Base-by-base conservation (phyloP, 176 grass and related monocot genomes). In the Ensete glaucum region DNA sequence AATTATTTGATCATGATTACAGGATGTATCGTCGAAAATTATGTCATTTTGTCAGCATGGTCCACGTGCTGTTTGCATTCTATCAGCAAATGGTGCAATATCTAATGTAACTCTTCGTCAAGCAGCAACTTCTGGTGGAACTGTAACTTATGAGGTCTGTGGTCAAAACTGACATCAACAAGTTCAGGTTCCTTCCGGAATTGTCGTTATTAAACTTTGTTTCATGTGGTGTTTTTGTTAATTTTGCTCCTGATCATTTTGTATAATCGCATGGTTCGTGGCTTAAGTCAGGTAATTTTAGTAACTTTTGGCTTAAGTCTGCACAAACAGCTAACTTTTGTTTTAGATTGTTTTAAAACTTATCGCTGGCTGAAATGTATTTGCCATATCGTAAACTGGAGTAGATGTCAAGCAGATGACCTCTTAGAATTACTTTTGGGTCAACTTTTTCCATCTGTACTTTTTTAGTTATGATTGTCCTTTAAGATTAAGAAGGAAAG, bases 41-140 rank as follows among this genome's bases (percentile, higher is more conserved):
- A 91, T 99, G 88, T 89, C 96, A 58, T 99, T 99, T 89, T 89
- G 88, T 83, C 96, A 91, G 55, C 72, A 99, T 69, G 96, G 96
- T 62, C 82, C 85, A 0, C 86, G 90, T 14, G 84, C 88, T 67
- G 73, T 99, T 76, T 99, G 96, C 62, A 86, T 99, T 85, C 88
- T 99, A 67, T 95, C 96, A 64, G 96, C 96, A 81, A 99, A 99
- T 81, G 96, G 96, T 67, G 81, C 91, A 74, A 95, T 99, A 81
- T 95, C 96, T 79, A 94, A 99, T 75, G 96, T 95, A 48, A 99
- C 96, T 13, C 96, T 99, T 80, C 79, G 91, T 55, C 96, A 95
- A 82, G 84, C 96, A 54, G 88, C 88, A 85, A 91, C 91, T 64
- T 99, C 91, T 67, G 96, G 96, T 79, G 96, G 96, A 84, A 99